Percentiles rank a stretch among this genome's conserved stretches.
These are phyloP conservation scores for Ballota nigra DNA, from an alignment of 257 asterid genomes.

Conservation along the genomic window DNA sequence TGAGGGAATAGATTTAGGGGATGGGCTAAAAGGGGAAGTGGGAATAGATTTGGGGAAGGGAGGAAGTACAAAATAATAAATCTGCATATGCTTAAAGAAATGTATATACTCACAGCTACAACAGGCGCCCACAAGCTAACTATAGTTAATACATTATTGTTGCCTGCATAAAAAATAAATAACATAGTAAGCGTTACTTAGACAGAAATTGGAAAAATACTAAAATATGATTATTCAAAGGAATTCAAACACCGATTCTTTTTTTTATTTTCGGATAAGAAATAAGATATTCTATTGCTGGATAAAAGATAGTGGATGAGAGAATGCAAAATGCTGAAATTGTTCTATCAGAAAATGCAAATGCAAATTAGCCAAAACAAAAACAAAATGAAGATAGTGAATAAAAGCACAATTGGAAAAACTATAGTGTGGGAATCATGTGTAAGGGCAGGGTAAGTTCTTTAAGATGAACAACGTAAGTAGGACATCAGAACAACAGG, in stretches of 20 bases:
- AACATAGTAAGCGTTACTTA: slow-evolving; percentile 15
- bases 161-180: slow-evolving; percentile 55
- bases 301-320: no score
- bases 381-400: background rate
- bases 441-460: background rate
- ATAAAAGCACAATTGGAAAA: background rate
- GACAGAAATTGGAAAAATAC: background rate
- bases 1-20: no score
- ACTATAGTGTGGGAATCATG: background rate
- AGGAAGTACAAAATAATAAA: background rate
- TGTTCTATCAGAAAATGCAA: background rate
- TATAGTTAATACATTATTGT: slow-evolving; percentile 65
- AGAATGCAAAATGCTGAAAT: no score
- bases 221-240: background rate
- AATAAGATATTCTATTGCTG: no score
- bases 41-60: no score
- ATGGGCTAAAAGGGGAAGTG: no score
- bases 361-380: background rate
- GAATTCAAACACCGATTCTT: background rate
- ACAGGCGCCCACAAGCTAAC: slow-evolving; percentile 97
- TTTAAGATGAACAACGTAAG: background rate
- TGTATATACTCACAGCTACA: slow-evolving; percentile 77
- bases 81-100: slow-evolving; percentile 1
- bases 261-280: no score
- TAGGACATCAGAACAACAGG: background rate